Percentiles rank a stretch among this genome's conserved stretches.
These are phyloP conservation scores for Hypericum androsaemum DNA, from an alignment of 345 rosid genomes.

Conservation along the genomic window DNA sequence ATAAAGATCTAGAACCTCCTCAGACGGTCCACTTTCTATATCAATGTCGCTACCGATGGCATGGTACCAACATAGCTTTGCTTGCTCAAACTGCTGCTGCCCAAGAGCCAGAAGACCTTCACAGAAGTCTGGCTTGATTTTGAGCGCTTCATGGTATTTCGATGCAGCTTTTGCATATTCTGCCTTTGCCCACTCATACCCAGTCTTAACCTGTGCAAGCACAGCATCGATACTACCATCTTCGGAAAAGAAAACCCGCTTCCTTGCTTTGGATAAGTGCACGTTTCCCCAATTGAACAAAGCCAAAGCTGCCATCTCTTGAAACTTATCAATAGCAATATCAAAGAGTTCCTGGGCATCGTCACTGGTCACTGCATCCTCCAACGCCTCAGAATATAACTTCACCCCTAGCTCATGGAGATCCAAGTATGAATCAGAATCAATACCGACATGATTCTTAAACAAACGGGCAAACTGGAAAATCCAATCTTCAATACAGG, in stretches of 20 bases:
- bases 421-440: constrained; percentile 86
- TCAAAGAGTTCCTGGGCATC: constrained; percentile 84
- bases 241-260: constrained; percentile 52
- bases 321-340: constrained; percentile 81
- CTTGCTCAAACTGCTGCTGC: constrained; percentile 91
- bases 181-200: constrained; percentile 61
- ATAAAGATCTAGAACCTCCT: constrained; percentile 73
- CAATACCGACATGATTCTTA: constrained; percentile 91
- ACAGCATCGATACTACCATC: constrained; percentile 55
- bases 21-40: constrained; percentile 49
- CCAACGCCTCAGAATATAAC: constrained; percentile 89
- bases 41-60: constrained; percentile 62
- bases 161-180: constrained; percentile 67
- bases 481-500: constrained; percentile 71
- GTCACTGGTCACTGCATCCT: constrained; percentile 69
- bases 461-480: constrained; percentile 81
- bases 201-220: constrained; percentile 40
- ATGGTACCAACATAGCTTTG: constrained; percentile 89
- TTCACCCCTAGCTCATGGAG: constrained; percentile 95
- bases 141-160: constrained; percentile 73
- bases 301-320: constrained; percentile 95
- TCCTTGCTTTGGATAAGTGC: constrained; percentile 85
- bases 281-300: constrained; percentile 95
- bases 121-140: constrained; percentile 75
- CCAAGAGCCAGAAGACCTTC: constrained; percentile 95